Evolutionary conservation across 2,329 filamentous ascomycete species (phyloP).

Genomic region (Ceratocystis albifundus): DNA sequence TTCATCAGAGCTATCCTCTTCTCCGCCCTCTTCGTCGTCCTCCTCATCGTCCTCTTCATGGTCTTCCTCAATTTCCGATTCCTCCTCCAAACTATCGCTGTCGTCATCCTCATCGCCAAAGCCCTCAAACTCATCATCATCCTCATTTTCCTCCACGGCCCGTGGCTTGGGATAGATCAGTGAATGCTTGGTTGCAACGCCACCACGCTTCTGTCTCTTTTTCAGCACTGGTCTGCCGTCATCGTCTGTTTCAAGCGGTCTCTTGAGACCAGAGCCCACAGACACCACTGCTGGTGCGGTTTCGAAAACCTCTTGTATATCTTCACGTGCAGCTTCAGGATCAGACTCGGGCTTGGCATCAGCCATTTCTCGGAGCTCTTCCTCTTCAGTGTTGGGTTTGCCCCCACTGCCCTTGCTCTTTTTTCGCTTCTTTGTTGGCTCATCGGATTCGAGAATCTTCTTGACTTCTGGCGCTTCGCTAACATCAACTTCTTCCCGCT

Average conservation of each 20-base stretch:
- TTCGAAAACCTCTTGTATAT: not conserved
- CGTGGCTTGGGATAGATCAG: slow-evolving; percentile 33
- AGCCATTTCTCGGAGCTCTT: not conserved
- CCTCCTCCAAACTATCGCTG: slow-evolving; percentile 24
- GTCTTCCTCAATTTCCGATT: slow-evolving; percentile 24
- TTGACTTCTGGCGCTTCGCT: slow-evolving; percentile 11
- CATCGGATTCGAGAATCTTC: slow-evolving; percentile 27
- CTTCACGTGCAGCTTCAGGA: slow-evolving; percentile 4
- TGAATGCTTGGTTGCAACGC: slow-evolving; percentile 45
- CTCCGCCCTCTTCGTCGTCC: slow-evolving; percentile 28
- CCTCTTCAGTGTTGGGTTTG: slow-evolving; percentile 11
- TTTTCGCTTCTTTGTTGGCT: slow-evolving; percentile 27
- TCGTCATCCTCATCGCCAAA: slow-evolving; percentile 32
- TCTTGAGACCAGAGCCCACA: slow-evolving; percentile 71
- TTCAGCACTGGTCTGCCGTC: slow-evolving; percentile 71
- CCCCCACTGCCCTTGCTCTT: slow-evolving; percentile 25
- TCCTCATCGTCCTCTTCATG: slow-evolving; percentile 26
- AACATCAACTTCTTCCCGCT: slow-evolving; percentile 25
- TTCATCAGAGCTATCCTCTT: slow-evolving; percentile 24
- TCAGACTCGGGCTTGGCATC: slow-evolving; percentile 20
- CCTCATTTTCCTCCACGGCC: slow-evolving; percentile 34
- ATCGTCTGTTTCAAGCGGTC: slow-evolving; percentile 69
- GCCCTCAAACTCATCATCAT: slow-evolving; percentile 47
- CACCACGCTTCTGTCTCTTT: slow-evolving; percentile 64
- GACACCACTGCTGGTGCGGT: slow-evolving; percentile 20